These are phyloP conservation scores for Pestalotiopsis sp. DNA, from an alignment of 2,329 filamentous ascomycete species.

Conservation along the genomic window DNA sequence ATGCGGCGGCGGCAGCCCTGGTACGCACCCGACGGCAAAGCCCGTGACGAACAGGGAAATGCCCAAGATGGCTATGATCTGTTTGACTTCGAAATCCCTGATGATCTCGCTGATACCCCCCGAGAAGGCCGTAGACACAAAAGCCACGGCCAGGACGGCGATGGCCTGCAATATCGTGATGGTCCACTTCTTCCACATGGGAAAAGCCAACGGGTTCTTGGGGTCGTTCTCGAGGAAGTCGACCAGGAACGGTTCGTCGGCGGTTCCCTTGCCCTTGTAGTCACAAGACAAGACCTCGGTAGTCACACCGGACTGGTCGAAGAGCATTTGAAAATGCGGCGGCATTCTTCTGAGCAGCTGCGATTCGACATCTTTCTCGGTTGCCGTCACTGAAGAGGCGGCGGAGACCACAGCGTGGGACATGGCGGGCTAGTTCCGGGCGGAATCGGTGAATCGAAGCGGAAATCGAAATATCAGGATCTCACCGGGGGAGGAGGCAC, in stretches of 20 bases:
- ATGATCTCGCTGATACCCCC: not conserved
- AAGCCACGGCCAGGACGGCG: not conserved
- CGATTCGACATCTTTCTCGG: constrained; percentile 44
- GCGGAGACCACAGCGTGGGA: constrained; percentile 21
- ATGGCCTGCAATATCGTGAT: not conserved
- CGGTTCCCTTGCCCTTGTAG: not conserved
- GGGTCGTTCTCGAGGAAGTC: not conserved
- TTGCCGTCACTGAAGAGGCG: constrained; percentile 33
- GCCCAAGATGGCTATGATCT: not conserved
- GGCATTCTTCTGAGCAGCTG: constrained; percentile 33
- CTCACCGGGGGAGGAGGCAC: too few relatives aligned
- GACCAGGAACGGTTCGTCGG: not conserved
- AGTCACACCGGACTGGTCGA: not conserved
- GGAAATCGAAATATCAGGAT: not conserved
- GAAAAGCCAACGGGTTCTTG: not conserved
- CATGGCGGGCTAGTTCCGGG: constrained; percentile 12
- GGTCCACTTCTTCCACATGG: not conserved
- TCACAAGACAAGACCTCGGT: not conserved
- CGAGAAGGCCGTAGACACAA: not conserved
- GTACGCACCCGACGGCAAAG: not conserved
- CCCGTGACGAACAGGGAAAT: not conserved
- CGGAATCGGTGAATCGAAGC: not conserved
- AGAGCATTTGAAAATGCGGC: constrained; percentile 48
- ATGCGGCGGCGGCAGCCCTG: not conserved
- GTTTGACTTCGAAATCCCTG: not conserved